Base-by-base conservation (phyloP, 768 basidiomycete genomes). In the Megacollybia marginata region DNA sequence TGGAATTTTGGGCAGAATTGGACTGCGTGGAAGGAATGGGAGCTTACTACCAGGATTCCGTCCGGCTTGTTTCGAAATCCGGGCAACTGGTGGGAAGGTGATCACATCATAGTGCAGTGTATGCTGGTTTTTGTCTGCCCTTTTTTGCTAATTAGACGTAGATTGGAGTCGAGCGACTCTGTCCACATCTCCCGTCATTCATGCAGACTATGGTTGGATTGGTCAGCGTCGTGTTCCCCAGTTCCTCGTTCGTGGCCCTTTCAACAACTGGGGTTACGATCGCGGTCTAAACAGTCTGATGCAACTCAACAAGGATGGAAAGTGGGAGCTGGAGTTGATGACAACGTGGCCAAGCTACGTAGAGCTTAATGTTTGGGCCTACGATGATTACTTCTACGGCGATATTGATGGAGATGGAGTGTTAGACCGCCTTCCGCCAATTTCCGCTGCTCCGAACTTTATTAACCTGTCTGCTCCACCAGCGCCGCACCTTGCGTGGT, bases 251-350 rank as follows among this genome's bases (percentile, higher is more conserved):
- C 85, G 93, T 57, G 93, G 93, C 44, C 82, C 84, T 0, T 96
- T 90, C 78, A 96, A 96, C 59, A 67, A 76, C 33, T 96, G 92
- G 91, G 93, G 93, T 49, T 92, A 82, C 62, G 93, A 96, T 69
- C 71, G 81, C 50, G 93, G 93, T 58, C 78, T 92, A 40, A 55
- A 78, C 1, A 76, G 87, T 36, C 57, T 76, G 54, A 90, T 95
- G 85, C 67, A 65, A 28, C 79, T 81, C 50, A 75, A 75, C 44
- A 65, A 69, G 7, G 75, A 89, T 44, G 78, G 83, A 46, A 71
- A 73, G 46, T 95, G 92, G 91, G 82, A 89, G 54, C 74, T 93
- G 44, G 85, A 92, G 64, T 83, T 95, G 61, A 92, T 92, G 85
- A 79, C 88, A 32, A 69, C 77, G 10, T 96, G 93, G 93, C 93